Evolutionary conservation across 176 grass and related monocot species (phyloP).

Genomic region (Bonia amplexicaulis): DNA sequence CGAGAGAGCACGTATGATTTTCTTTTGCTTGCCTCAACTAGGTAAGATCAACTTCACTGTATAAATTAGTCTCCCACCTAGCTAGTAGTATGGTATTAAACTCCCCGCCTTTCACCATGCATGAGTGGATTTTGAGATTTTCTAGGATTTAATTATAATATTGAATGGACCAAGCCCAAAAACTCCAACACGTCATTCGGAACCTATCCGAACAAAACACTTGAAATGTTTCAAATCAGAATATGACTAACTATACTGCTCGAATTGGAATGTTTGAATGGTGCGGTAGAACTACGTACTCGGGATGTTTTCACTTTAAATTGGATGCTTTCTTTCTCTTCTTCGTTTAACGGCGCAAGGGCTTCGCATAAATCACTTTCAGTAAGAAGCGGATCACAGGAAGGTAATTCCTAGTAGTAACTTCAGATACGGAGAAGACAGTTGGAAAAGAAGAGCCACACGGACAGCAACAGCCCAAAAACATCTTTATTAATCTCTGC

Average conservation of each 20-base stretch:
- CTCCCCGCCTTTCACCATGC: too few species aligned
- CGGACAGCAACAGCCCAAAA: neutral
- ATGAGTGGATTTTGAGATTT: too few species aligned
- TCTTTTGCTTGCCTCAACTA: too few species aligned
- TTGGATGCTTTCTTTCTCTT: neutral
- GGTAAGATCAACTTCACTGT: too few species aligned
- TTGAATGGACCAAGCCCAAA: too few species aligned
- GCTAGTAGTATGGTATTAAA: too few species aligned
- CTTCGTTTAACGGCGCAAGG: neutral
- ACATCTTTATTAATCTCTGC: neutral
- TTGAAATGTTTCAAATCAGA: neutral
- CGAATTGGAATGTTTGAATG: neutral
- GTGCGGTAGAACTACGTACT: neutral
- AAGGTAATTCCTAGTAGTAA: neutral
- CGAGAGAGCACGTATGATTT: too few species aligned
- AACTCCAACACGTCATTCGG: too few species aligned
- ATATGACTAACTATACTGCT: neutral
- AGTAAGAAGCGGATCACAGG: neutral
- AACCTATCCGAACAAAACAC: neutral
- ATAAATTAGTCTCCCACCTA: too few species aligned
- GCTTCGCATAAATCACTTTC: neutral
- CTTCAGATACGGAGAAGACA: neutral
- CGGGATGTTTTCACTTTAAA: neutral
- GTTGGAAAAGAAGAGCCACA: neutral
- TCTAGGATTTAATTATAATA: too few species aligned